Evolutionary conservation across 495 filamentous ascomycete genomes (phyloP).

Genomic region (Podospora pseudopauciseta): DNA sequence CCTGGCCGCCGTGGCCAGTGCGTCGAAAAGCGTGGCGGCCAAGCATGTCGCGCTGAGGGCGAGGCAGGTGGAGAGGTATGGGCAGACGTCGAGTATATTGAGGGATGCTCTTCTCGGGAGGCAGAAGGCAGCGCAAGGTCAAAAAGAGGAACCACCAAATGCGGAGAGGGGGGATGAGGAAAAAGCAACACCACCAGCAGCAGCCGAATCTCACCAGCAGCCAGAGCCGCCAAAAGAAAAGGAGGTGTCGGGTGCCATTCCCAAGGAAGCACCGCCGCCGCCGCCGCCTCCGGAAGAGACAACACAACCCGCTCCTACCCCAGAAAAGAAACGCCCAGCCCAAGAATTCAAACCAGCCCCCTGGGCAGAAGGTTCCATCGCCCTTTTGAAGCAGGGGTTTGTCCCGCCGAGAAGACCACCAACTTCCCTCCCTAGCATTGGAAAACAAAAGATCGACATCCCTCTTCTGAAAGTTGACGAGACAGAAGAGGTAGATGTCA

Average conservation of each 20-base stretch:
- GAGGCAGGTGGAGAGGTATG: constrained; percentile 75
- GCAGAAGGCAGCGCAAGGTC: not conserved
- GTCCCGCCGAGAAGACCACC: constrained; percentile 11
- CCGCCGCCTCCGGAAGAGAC: not conserved
- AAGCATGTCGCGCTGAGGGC: constrained; percentile 77
- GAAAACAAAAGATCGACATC: constrained; percentile 6
- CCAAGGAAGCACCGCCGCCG: not conserved
- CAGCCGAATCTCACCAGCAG: constrained; percentile 4
- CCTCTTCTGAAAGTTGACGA: constrained; percentile 1
- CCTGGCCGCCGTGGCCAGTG: constrained; percentile 71
- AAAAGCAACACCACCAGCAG: not conserved
- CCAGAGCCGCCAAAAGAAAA: not conserved
- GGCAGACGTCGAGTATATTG: constrained; percentile 69
- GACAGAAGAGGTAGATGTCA: constrained; percentile 28
- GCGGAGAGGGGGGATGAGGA: too few species aligned
- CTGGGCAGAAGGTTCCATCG: constrained; percentile 17
- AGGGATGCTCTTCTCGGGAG: constrained; percentile 46
- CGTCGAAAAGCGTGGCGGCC: constrained; percentile 68
- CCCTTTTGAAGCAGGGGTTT: constrained; percentile 11
- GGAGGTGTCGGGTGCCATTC: too few species aligned
- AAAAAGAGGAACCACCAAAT: not conserved
- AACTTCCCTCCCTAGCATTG: not conserved
- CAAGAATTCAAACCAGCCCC: constrained; percentile 13
- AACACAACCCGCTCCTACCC: not conserved
- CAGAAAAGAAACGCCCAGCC: not conserved